Evolutionary conservation across 1,139 yeast species (phyloP).

Genomic region (Suhomyces chickasaworum): DNA sequence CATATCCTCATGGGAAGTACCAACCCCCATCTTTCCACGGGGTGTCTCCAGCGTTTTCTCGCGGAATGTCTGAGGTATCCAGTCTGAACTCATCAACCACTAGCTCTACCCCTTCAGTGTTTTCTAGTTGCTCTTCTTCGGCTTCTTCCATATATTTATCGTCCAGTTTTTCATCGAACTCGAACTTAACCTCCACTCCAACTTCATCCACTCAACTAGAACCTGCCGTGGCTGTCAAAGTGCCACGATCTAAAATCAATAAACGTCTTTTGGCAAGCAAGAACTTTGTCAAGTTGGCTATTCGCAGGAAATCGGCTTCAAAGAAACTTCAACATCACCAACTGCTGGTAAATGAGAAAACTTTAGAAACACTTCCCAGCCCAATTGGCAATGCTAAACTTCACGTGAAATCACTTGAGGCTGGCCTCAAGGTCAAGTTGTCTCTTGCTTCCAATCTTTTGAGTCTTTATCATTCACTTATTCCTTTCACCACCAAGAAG

Average conservation of each 20-base stretch:
- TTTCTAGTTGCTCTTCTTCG: not conserved
- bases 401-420: conserved; percentile 55
- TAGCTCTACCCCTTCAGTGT: not conserved
- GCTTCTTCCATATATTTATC: not conserved
- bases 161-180: not conserved
- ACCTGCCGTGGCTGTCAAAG: not conserved
- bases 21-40: not conserved
- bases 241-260: conserved; percentile 24
- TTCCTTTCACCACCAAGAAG: conserved; percentile 34
- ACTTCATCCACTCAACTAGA: not conserved
- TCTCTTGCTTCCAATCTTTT: conserved; percentile 48
- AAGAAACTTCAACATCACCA: conserved; percentile 18
- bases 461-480: conserved; percentile 46
- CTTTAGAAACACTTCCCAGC: not conserved
- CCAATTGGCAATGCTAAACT: conserved; percentile 30
- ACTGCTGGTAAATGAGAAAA: not conserved
- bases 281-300: conserved; percentile 41
- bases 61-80: not conserved
- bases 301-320: conserved; percentile 37
- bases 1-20: not conserved
- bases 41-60: not conserved
- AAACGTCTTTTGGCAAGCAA: conserved; percentile 24
- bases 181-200: not conserved
- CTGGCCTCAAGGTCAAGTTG: conserved; percentile 52
- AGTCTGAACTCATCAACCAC: not conserved